Evolutionary conservation across 768 basidiomycete genomes (phyloP).

Genomic region (Naganishia antarctica): DNA sequence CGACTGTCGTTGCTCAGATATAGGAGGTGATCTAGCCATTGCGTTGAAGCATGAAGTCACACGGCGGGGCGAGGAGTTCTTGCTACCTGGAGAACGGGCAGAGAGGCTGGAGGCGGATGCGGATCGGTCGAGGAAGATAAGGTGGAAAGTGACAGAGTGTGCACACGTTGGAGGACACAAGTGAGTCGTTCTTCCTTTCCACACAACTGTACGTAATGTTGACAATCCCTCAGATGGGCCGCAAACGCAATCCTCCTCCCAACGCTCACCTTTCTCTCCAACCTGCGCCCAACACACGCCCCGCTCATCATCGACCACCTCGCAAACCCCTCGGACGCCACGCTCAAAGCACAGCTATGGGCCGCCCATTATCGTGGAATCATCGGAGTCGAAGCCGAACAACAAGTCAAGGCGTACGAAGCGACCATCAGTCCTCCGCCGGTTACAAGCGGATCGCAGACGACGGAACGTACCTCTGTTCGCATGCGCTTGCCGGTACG

Average conservation of each 20-base stretch:
- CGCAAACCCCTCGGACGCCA: not conserved
- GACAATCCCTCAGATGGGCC: conserved; percentile 39
- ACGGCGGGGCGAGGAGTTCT: too few relatives aligned
- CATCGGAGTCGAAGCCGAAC: conserved; percentile 62
- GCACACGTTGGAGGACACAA: conserved; percentile 81
- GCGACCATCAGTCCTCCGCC: not conserved
- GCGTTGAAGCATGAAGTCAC: conserved; percentile 56
- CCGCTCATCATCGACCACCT: conserved; percentile 56
- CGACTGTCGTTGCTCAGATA: conserved; percentile 73
- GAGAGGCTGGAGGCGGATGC: not conserved
- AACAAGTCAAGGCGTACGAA: conserved; percentile 51
- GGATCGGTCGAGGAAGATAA: conserved; percentile 32
- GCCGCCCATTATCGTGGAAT: conserved; percentile 64
- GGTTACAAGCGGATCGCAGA: not conserved
- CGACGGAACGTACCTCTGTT: not conserved
- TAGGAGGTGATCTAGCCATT: conserved; percentile 58
- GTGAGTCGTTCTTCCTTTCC: conserved; percentile 52
- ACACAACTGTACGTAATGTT: conserved; percentile 54
- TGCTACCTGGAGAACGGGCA: too few relatives aligned
- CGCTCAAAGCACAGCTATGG: not conserved
- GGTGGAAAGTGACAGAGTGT: conserved; percentile 58
- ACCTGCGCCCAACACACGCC: conserved; percentile 59
- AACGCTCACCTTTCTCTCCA: conserved; percentile 59
- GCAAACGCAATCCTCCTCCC: conserved; percentile 48
- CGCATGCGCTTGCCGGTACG: conserved; percentile 27